Base-by-base conservation (phyloP, 306 rosid species). In the Medicago lupulina region DNA sequence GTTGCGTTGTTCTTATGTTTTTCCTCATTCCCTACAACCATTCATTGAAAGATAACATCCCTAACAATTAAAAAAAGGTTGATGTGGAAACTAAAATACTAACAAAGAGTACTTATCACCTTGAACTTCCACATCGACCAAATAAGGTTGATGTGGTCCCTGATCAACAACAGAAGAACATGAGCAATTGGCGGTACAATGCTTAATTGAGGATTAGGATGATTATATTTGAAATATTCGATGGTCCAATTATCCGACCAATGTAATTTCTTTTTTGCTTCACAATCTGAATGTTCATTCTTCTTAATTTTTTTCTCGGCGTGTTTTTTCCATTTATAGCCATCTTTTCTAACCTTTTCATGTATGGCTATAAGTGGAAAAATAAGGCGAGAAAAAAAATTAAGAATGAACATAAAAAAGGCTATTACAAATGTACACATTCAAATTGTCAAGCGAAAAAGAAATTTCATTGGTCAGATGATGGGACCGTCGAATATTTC, bases 301-400 rank as follows among this genome's bases (percentile, higher is more conserved):
- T 96, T 91, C 79, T 85, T 93, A 16, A 93, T 96, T 44, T 74
- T 73, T 85, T 93, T 93, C 86, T 93, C 97, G 51, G 93, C 97
- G 71, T 93, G 89, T 76, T 93, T 93, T 73, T 93, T 77, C 98
- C 98, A 93, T 81, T 89, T 89, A 85, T 88, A 93, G 54, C 98
- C 97, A 80, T 91, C 98, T 65, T 87, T 86, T 16, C 87, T 75
- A 44, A 83, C 88, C 83, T 83, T 86, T 89, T 82, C 93, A 12
- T 91, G 91, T n/a, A n/a, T 80, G 98, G 98, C 54, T 93, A 86
- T 85, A 89, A 89, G 83, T 93, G 98, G 98, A 77, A 93, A 93
- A 93, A 74, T 91, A 93, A 71, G 98, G 98, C 47, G 97, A 93
- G 86, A 91, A 93, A 85, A 85, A 73, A 74, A 44, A 93, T 93